Percentiles rank a stretch among this genome's conserved stretches.
These are phyloP conservation scores for Dactylellina leptospora DNA, from an alignment of 2,329 filamentous ascomycete species.

Conservation along the genomic window DNA sequence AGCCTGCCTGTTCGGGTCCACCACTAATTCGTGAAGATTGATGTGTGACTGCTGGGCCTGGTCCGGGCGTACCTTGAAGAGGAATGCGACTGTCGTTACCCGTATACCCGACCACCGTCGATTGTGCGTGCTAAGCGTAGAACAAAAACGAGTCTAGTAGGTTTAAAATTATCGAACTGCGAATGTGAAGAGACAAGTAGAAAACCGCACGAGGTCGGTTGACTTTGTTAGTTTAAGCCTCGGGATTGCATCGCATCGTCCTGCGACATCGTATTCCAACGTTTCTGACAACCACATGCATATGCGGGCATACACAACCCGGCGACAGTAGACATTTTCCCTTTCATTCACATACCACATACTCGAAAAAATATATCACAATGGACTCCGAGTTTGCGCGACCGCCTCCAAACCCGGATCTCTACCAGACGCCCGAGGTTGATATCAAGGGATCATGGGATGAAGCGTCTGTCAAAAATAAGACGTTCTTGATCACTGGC, in stretches of 20 bases:
- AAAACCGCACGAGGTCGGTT: background rate
- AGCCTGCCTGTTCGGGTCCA: constrained; percentile 3
- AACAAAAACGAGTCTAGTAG: too few relatives aligned
- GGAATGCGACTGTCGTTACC: background rate
- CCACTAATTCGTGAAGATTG: background rate
- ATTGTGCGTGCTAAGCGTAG: too few relatives aligned
- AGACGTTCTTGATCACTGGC: constrained; percentile 72
- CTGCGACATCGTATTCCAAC: background rate
- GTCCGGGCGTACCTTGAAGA: background rate
- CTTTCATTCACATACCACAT: too few relatives aligned
- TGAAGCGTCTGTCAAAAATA: constrained; percentile 63
- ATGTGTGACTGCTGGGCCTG: constrained; percentile 3
- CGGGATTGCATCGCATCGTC: background rate
- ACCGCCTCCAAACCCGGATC: constrained; percentile 37
- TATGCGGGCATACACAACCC: too few relatives aligned
- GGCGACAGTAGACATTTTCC: too few relatives aligned
- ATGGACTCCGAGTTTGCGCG: constrained; percentile 50
- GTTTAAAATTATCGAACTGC: background rate
- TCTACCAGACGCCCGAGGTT: constrained; percentile 62
- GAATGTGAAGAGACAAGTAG: too few relatives aligned
- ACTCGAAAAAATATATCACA: too few relatives aligned
- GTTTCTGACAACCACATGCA: background rate
- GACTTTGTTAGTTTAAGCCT: background rate
- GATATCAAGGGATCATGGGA: constrained; percentile 64
- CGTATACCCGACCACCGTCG: background rate